Base-by-base conservation (phyloP, 1,139 yeast species). In the Torulaspora pretoriensis region DNA sequence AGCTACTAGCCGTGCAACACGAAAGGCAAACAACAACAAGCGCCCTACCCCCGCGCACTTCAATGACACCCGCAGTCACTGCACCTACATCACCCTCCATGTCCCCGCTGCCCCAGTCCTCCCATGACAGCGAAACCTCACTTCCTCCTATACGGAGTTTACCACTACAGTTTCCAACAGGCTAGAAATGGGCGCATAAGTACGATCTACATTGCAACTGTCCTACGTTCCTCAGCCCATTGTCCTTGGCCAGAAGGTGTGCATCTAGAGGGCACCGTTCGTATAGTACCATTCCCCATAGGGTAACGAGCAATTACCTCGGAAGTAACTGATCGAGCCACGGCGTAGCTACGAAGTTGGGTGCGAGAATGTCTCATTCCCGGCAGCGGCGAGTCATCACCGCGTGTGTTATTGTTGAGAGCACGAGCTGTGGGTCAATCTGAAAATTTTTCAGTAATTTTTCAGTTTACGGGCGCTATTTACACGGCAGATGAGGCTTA, bases 61-160 rank as follows among this genome's bases (percentile, higher is more conserved):
- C 37, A 27, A 28, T 35, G 22, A 35, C 41, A 7, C 41, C 41
- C 23, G 35, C 32, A 2, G 35, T 30, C 16, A 38, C 41, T 9
- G 41, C 41, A n/a, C 43, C 40, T 22, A 34, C 46, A 8, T 40
- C 50, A 16, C 48, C 31, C 19, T n/a, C 31, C 13, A 32, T 35
- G 19, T 29, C 42, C 3, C 42, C 48, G 38, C 23, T 36, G 16
- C 17, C 39, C 35, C 29, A 29, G n/a, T 24, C 33, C 30, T 17
- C 35, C 37, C 44, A 37, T 42, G 42, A 31, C 43, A 45, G 30
- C 37, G 41, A 22, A 9, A 44, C 26, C 38, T 44, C 49, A 9
- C 48, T 61, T 27, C 66, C 66, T 25, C 64, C 66, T 13, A 49
- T 61, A 24, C 52, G 66, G 43, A 61, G 64, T 48, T 48, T 61